Evolutionary conservation across 169 alveolate genomes (phyloP).

Genomic region (Plasmodium vivax): DNA sequence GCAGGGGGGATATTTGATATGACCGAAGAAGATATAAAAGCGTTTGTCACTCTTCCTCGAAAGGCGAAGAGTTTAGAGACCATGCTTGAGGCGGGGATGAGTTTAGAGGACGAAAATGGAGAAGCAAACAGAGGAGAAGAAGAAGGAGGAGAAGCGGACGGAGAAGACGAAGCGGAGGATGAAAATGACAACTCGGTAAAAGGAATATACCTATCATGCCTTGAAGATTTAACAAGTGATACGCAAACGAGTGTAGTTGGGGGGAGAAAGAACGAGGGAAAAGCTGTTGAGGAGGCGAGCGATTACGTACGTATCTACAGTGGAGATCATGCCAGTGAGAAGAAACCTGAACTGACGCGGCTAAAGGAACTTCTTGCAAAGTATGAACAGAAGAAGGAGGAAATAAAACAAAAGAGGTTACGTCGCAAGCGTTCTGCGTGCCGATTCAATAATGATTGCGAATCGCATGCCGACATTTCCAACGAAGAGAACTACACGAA

Average conservation of each 20-base stretch:
- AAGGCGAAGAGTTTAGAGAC: background rate
- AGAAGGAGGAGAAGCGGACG: background rate
- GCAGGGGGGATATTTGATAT: constrained; percentile 21
- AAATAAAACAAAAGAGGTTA: background rate
- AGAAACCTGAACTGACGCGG: background rate
- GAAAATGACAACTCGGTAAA: background rate
- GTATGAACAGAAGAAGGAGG: background rate
- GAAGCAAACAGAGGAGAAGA: background rate
- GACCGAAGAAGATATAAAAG: background rate
- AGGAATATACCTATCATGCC: background rate
- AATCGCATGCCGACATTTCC: background rate
- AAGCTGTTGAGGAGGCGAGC: background rate
- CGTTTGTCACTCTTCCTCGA: background rate
- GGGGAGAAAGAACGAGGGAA: background rate
- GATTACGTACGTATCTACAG: background rate
- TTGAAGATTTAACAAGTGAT: constrained; percentile 8
- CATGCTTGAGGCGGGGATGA: background rate
- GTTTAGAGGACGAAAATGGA: background rate
- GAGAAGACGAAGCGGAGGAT: background rate
- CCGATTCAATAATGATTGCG: background rate
- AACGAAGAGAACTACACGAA: background rate
- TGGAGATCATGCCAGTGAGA: background rate
- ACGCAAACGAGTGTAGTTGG: background rate
- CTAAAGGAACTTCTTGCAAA: background rate
- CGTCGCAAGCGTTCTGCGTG: background rate